Conservation (phyloP, 805 yeast species). For the Isabelozyma heimii region DNA sequence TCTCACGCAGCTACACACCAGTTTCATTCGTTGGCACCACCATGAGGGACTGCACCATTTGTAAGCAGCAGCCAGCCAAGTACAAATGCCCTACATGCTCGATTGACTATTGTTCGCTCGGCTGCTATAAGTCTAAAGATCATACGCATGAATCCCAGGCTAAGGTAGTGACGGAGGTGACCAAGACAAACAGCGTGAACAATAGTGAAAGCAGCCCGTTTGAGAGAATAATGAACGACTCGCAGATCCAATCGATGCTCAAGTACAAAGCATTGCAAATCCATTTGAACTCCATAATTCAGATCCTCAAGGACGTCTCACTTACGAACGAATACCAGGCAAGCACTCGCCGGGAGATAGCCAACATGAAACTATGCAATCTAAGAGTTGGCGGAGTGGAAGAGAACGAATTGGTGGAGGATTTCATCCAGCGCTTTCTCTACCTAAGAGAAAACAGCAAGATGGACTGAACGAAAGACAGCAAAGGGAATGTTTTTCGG, state of each 20-base stretch:
- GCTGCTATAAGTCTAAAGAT: constrained; percentile 52
- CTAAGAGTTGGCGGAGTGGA: constrained; percentile 65
- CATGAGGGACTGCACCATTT: constrained; percentile 32
- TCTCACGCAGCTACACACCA: no score
- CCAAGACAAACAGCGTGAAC: background rate
- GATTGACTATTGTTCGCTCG: constrained; percentile 52
- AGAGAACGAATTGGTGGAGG: constrained; percentile 67
- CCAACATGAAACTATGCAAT: constrained; percentile 58
- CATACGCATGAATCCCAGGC: constrained; percentile 27
- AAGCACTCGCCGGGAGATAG: constrained; percentile 58
- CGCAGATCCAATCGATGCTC: constrained; percentile 44
- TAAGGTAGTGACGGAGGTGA: background rate
- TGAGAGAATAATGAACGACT: constrained; percentile 35
- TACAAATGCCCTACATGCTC: constrained; percentile 59
- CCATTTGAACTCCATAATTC: constrained; percentile 50
- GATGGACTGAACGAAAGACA: background rate
- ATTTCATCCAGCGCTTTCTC: constrained; percentile 51
- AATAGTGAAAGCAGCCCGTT: constrained; percentile 10
- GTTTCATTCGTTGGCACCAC: background rate
- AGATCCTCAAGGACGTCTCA: constrained; percentile 42
- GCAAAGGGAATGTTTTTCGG: background rate
- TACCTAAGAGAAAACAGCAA: background rate
- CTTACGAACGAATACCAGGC: constrained; percentile 47
- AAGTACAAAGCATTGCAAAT: constrained; percentile 51
- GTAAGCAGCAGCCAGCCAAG: constrained; percentile 35